These are phyloP conservation scores for Mortierella sp. DNA, from an alignment of 371 early-diverging fungal species.

Conservation along the genomic window DNA sequence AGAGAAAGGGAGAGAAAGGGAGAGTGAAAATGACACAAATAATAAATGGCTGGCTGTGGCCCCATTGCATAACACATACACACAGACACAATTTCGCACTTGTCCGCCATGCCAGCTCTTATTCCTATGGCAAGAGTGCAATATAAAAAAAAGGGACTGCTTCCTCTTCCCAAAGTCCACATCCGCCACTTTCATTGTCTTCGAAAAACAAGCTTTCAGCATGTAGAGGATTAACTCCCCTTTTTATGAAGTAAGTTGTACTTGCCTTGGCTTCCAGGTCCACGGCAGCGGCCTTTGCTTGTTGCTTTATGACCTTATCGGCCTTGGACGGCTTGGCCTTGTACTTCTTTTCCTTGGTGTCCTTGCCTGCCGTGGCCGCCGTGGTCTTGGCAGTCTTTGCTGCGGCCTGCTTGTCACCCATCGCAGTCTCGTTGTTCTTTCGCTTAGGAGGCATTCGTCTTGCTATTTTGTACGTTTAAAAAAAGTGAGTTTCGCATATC, in stretches of 20 bases:
- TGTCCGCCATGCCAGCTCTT: neutral
- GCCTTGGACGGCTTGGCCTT: slow-evolving; percentile 1
- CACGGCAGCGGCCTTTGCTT: slow-evolving; percentile 20
- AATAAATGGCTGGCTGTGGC: neutral
- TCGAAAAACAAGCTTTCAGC: neutral
- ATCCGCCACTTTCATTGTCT: neutral
- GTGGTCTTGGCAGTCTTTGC: slow-evolving; percentile 25
- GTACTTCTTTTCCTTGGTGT: slow-evolving; percentile 1
- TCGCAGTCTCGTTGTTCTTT: slow-evolving; percentile 1
- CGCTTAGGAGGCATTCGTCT: slow-evolving; percentile 32
- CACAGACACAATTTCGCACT: neutral
- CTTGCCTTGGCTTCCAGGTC: slow-evolving; percentile 11
- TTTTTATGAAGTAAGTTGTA: neutral
- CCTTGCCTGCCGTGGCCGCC: neutral
- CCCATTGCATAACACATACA: neutral
- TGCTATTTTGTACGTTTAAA: neutral
- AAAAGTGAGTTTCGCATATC: too few relatives aligned
- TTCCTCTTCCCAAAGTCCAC: neutral
- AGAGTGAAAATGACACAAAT: neutral
- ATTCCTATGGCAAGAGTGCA: neutral
- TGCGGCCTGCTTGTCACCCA: neutral
- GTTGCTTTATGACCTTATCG: neutral
- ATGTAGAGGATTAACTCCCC: neutral
- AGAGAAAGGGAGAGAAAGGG: neutral
- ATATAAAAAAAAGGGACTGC: slow-evolving; percentile 10